Base-by-base conservation (phyloP, 495 filamentous ascomycete genomes). In the Evansstolkia leycettana region DNA sequence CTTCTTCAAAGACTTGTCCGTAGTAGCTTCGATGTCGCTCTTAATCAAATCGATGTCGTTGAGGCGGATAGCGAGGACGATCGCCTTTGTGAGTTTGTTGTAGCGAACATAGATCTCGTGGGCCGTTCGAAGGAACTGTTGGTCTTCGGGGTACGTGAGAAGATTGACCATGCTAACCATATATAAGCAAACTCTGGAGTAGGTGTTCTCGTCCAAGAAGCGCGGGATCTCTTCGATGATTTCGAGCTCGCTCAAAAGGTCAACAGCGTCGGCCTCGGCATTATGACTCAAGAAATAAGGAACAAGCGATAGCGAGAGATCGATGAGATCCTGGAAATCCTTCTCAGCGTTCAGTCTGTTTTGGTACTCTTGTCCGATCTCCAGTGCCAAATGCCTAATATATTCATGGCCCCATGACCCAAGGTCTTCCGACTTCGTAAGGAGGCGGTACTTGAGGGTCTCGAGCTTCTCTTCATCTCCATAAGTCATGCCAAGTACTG, bases 391-490 rank as follows among this genome's bases (percentile, higher is more conserved):
- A 64, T 99, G 90, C 37, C 90, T 75, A 42, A 94, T 82, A 53
- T 99, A 99, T 72, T 99, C 90, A 59, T 99, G 90, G 35, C 90
- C 90, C 90, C 90, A 99, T 8, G 88, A 92, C 27, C 81, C 85
- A 51, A 95, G 82, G 56, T 99, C 90, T 47, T 84, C 70, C 10
- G 86, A 85, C 28, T 88, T 88, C 17, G 88, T 78, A 20, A 94
- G 72, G 12, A 99, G 71, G 44, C 90, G 77, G 62, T 89, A 99
- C 60, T 92, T 96, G 41, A 99, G 72, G 24, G 89, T 92, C 57
- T 96, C 92, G 47, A 90, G 72, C 52, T 88, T 81, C 50, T 92
- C 82, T 58, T 96, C 92, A 46, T 96, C 90, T 34, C 89, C 90
- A 58, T 88, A 94, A 26, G 92, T 99, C 90, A 99, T 99, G 42